Percentiles rank a stretch among this genome's conserved stretches.
These are phyloP conservation scores for Hibiscus mutabilis DNA, from an alignment of 345 rosid species.

Conservation along the genomic window DNA sequence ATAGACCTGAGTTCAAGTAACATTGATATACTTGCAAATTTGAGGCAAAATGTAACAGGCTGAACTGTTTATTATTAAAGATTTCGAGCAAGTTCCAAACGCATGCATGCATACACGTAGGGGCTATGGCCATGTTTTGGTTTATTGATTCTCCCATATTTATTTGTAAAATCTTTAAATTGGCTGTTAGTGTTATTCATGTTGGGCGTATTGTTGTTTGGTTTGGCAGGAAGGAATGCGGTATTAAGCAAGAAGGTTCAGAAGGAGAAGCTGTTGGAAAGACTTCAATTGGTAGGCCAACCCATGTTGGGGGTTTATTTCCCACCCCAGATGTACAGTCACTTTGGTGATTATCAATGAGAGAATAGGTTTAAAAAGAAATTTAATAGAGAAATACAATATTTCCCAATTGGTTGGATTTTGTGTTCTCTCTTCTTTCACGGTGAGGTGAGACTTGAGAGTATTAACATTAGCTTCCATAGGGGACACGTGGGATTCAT, in stretches of 20 bases:
- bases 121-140: too few relatives aligned
- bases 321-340: slow-evolving; percentile 65
- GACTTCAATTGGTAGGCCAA: slow-evolving; percentile 24
- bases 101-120: too few relatives aligned
- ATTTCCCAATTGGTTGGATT: background rate
- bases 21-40: background rate
- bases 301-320: slow-evolving; percentile 43
- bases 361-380: slow-evolving; percentile 18
- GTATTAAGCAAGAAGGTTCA: background rate
- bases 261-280: slow-evolving; percentile 29
- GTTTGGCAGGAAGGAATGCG: slow-evolving; percentile 42
- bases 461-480: background rate
- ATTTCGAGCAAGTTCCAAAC: background rate
- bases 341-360: slow-evolving; percentile 52
- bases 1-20: too few relatives aligned
- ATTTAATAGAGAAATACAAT: background rate
- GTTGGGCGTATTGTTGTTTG: background rate
- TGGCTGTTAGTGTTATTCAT: background rate
- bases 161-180: background rate
- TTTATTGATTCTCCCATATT: too few relatives aligned
- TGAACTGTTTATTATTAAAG: background rate
- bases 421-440: background rate
- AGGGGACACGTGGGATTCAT: background rate
- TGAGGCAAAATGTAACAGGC: background rate
- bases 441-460: background rate